phyloP scores from a whole-genome alignment of 1,139 yeast genomes.

The Williopsis jadinii region DNA sequence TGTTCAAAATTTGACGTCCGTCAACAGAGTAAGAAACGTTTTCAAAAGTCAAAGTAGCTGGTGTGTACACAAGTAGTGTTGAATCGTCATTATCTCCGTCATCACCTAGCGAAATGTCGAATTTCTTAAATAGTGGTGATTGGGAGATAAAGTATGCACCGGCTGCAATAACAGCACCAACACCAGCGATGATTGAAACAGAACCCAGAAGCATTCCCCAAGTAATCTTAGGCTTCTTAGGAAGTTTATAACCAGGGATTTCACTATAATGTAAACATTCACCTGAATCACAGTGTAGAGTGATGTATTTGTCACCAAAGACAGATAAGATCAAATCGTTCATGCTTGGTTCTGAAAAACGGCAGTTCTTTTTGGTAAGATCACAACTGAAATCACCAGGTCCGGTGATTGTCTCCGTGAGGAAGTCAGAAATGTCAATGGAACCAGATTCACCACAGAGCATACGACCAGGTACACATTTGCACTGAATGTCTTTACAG shows the following conservation, averaged over 20 bases:
- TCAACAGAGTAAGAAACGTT: constrained; percentile 57
- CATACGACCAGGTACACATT: constrained; percentile 88
- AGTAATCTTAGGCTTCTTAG: constrained; percentile 48
- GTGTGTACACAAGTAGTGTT: constrained; percentile 54
- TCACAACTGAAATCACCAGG: constrained; percentile 92
- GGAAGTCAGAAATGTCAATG: constrained; percentile 87
- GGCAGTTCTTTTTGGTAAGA: constrained; percentile 50
- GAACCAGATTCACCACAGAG: constrained; percentile 92
- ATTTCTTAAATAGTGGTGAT: constrained; percentile 52
- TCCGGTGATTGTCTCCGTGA: constrained; percentile 82
- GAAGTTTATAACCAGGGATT: constrained; percentile 80
- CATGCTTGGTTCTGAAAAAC: constrained; percentile 93
- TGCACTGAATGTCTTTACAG: constrained; percentile 72
- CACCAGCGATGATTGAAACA: constrained; percentile 37
- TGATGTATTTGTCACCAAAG: constrained; percentile 88
- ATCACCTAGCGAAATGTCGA: constrained; percentile 25
- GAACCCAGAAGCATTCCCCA: constrained; percentile 44
- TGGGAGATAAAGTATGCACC: constrained; percentile 47
- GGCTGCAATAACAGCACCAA: constrained; percentile 32
- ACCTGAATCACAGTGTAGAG: constrained; percentile 72
- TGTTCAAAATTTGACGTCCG: constrained; percentile 48
- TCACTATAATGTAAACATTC: constrained; percentile 92
- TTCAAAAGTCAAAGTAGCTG: constrained; percentile 72
- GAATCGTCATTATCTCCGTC: constrained; percentile 32
- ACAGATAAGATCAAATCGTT: constrained; percentile 82